These are phyloP conservation scores for Verbena officinalis DNA, from an alignment of 257 asterid species.

Conservation along the genomic window DNA sequence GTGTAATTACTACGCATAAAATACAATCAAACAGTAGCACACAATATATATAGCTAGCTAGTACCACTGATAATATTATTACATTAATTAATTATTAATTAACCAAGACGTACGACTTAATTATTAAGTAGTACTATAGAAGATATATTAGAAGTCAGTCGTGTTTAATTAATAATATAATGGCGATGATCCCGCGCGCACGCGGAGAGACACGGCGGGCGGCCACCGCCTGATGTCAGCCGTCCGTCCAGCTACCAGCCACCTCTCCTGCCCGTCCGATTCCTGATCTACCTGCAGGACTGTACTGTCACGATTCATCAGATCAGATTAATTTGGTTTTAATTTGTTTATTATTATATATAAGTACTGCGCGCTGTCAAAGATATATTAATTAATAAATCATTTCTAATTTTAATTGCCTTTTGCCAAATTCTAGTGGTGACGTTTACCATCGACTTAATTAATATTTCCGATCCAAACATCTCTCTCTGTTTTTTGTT, in stretches of 20 bases:
- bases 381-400: neutral
- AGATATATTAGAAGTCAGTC: no score
- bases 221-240: constrained; percentile 33
- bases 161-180: no score
- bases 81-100: constrained; percentile 9
- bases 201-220: constrained; percentile 32
- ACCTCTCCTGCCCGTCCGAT: constrained; percentile 14
- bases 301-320: constrained; percentile 8
- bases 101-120: no score
- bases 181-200: no score
- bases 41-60: no score
- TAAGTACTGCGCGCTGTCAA: neutral
- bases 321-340: neutral
- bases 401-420: constrained; percentile 22
- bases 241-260: constrained; percentile 33
- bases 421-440: constrained; percentile 23
- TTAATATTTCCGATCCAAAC: constrained; percentile 1
- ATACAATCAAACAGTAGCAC: no score
- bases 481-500: no score
- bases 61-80: no score
- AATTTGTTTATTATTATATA: neutral
- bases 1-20: no score
- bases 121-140: neutral
- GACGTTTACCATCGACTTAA: constrained; percentile 2
- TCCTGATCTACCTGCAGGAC: constrained; percentile 21